These are phyloP conservation scores for Phytophthora multivora DNA, from an alignment of 352 stramenopile species.

Conservation along the genomic window DNA sequence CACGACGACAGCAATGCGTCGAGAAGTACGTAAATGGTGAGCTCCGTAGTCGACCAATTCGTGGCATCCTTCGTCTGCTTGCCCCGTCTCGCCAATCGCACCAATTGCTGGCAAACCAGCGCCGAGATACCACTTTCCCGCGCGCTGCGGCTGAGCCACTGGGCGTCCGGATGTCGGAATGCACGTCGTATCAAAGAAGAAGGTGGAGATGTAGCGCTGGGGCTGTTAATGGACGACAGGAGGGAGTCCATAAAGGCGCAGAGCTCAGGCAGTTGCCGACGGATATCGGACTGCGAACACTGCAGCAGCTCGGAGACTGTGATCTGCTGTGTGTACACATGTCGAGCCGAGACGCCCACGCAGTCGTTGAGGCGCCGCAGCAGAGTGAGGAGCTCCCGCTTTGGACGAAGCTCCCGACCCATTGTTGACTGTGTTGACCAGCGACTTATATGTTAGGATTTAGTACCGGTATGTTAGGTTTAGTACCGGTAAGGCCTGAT, in stretches of 20 bases:
- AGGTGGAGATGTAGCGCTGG: neutral
- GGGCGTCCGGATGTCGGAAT: slow-evolving; percentile 45
- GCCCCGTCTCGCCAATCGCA: slow-evolving; percentile 32
- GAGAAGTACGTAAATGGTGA: slow-evolving; percentile 47
- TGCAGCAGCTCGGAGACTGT: slow-evolving; percentile 29
- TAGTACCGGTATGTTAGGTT: no score
- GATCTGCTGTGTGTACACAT: slow-evolving; percentile 52
- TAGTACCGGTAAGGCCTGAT: no score
- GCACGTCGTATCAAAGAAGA: slow-evolving; percentile 27
- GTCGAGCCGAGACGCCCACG: slow-evolving; percentile 49
- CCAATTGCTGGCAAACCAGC: slow-evolving; percentile 56
- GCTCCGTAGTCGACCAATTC: slow-evolving; percentile 9
- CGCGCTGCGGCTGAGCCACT: slow-evolving; percentile 67
- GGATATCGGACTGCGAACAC: slow-evolving; percentile 32
- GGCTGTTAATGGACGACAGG: neutral
- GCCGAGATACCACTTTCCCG: slow-evolving; percentile 56
- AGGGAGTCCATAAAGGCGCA: slow-evolving; percentile 45
- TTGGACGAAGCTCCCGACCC: slow-evolving; percentile 15
- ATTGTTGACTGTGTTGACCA: slow-evolving; percentile 1
- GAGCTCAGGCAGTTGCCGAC: slow-evolving; percentile 47
- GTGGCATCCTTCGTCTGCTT: neutral
- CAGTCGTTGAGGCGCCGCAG: slow-evolving; percentile 46
- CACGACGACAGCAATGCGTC: slow-evolving; percentile 55
- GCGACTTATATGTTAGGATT: no score
- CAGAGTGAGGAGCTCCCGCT: slow-evolving; percentile 14